phyloP scores from a whole-genome alignment of 768 basidiomycete genomes.

The Cystofilobasidium macerans region DNA sequence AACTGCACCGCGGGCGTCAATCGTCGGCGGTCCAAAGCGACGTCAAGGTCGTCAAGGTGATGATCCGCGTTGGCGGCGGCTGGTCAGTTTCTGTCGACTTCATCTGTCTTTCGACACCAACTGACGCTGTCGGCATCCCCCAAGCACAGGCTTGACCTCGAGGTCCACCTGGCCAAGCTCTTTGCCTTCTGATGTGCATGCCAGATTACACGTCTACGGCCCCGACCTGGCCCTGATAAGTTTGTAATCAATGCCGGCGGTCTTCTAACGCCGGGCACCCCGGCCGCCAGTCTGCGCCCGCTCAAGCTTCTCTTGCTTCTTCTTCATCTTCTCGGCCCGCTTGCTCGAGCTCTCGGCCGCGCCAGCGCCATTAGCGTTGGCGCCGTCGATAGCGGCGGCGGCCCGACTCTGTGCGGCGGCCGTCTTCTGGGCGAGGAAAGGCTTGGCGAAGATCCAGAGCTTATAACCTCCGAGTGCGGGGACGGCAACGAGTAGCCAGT shows the following conservation, averaged over 20 bases:
- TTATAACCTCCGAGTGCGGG: not conserved
- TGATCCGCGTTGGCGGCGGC: conserved; percentile 23
- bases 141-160: conserved; percentile 14
- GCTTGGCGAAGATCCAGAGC: conserved; percentile 1
- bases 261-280: not conserved
- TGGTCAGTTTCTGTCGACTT: not conserved
- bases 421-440: not conserved
- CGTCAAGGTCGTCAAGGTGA: conserved; percentile 21
- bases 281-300: not conserved
- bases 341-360: conserved; percentile 6
- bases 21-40: not conserved
- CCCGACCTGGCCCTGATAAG: too few relatives aligned
- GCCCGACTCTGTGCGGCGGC: not conserved
- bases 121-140: not conserved
- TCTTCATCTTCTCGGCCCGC: conserved; percentile 3
- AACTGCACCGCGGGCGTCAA: conserved; percentile 6
- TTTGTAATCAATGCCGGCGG: too few relatives aligned
- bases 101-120: not conserved
- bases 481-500: not conserved
- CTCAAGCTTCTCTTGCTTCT: conserved; percentile 10
- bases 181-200: not conserved
- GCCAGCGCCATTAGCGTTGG: not conserved
- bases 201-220: not conserved
- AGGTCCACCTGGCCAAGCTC: conserved; percentile 13
- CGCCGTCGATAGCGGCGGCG: not conserved